Conservation (phyloP, 305 asterid species). For the Plantago rigida region DNA sequence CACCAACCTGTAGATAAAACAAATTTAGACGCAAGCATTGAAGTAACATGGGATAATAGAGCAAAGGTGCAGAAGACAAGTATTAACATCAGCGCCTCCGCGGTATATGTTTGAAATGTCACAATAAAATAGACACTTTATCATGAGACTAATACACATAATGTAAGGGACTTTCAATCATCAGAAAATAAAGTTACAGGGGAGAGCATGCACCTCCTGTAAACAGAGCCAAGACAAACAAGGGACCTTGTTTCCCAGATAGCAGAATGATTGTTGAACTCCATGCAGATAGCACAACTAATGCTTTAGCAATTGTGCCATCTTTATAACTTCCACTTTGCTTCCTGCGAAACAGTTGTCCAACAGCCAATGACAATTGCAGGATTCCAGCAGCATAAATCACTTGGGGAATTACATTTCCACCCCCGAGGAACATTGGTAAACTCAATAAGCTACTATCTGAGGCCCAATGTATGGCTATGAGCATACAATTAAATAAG, state of each 20-base stretch:
- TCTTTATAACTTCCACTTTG: constrained; percentile 32
- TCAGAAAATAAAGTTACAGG: constrained; percentile 2
- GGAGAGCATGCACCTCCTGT: constrained; percentile 56
- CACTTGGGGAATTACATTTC: constrained; percentile 58
- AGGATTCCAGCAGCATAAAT: constrained; percentile 60
- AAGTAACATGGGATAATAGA: constrained; percentile 11
- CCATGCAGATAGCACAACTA: constrained; percentile 68
- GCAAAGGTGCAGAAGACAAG: constrained; percentile 6
- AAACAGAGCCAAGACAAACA: constrained; percentile 50
- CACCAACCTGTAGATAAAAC: constrained; percentile 56
- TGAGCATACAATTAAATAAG: constrained; percentile 46
- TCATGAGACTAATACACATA: neutral
- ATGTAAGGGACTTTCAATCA: constrained; percentile 2
- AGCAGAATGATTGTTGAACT: constrained; percentile 63
- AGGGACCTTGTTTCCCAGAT: constrained; percentile 87
- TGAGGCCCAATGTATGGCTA: constrained; percentile 54
- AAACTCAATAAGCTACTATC: constrained; percentile 40
- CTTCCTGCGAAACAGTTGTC: constrained; percentile 31
- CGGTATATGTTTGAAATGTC: neutral
- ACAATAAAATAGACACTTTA: neutral
- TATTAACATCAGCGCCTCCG: neutral
- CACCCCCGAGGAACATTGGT: constrained; percentile 28
- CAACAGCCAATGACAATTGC: constrained; percentile 47
- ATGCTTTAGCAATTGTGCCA: constrained; percentile 37
- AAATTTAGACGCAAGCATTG: constrained; percentile 17